These are phyloP conservation scores for Leccinum angustisporum DNA, from an alignment of 1,284 basidiomycete species.

Conservation along the genomic window DNA sequence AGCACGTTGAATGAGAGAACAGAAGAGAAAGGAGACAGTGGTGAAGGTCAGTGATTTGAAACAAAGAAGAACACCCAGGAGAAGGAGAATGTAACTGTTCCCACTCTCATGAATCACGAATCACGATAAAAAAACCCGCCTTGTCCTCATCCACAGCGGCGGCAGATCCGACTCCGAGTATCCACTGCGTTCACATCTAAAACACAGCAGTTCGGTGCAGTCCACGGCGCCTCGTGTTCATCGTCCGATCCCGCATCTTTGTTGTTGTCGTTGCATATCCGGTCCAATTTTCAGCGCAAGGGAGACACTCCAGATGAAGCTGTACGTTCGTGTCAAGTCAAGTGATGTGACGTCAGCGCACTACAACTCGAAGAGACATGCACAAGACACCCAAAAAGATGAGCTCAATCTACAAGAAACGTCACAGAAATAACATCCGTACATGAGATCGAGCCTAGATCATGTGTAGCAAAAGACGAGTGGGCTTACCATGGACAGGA, in stretches of 20 bases:
- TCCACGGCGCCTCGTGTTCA: conserved; percentile 1
- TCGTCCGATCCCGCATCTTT: neutral
- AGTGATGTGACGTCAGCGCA: neutral
- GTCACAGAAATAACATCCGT: neutral
- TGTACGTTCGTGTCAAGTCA: conserved; percentile 13
- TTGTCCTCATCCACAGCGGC: neutral
- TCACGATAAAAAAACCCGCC: neutral
- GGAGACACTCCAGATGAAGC: conserved; percentile 41
- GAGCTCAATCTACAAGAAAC: conserved; percentile 23
- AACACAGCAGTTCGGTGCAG: conserved; percentile 11
- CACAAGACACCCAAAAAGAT: conserved; percentile 32
- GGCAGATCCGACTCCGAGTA: neutral
- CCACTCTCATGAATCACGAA: neutral
- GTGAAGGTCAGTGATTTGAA: neutral
- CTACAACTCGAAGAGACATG: conserved; percentile 3
- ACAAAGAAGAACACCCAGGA: neutral
- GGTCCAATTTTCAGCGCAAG: too few relatives aligned
- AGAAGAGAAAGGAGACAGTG: neutral
- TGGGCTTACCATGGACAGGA: conserved; percentile 29
- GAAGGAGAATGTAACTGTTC: neutral
- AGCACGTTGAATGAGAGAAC: too few relatives aligned
- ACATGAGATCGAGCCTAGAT: neutral
- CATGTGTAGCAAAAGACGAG: neutral
- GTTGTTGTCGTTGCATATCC: too few relatives aligned
- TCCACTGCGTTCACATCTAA: neutral